Evolutionary conservation across 306 rosid genomes (phyloP), one percentile per base, ranked within the genome.

Genomic region (Cicer judaicum): DNA sequence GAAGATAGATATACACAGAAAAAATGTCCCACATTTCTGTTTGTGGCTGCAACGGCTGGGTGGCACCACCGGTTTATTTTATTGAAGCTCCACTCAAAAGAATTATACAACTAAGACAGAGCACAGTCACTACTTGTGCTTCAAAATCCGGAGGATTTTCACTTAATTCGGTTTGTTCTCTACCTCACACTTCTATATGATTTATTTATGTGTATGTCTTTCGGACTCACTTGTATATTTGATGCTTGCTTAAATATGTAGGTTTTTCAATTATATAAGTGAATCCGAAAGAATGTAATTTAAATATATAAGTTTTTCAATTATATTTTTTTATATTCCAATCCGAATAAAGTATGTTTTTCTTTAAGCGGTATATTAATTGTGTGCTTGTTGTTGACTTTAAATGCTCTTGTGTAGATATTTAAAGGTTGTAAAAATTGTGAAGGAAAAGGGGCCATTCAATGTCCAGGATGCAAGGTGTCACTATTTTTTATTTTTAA

Each of bases 391-490:
- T 43, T 18, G 41, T 44, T 66, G 41, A 19, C 18, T 66, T 66
- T 66, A 11, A 44, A 60, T 79, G 59, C 38, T 42, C 4, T 3
- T 81, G 82, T 78, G 82, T 83, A 87, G 95, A 14, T 89, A 34
- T 55, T 86, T 3, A 89, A 83, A 68, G 46, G 79, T 52, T 90
- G 97, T 70, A 18, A 75, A 77, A 77, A 44, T 41, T 93, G 98
- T 61, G 15, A 85, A 71, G 96, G 92, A 60, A 83, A 87, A 85
- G 96, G 96, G 13, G 96, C 90, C 21, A 79, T 91, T 6, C 96
- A 93, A 16, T 93, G 98, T 72, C 82, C 86, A 6, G 98, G 98
- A 48, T 93, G 97, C 67, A 88, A 89, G 97, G 98, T 91, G 54
- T 9, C 5, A 53, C 12, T 49, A 49, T 49, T 18, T 7, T 49